These are phyloP conservation scores for Metarhizium rileyi DNA, from an alignment of 2,329 filamentous ascomycete genomes.

Conservation along the genomic window DNA sequence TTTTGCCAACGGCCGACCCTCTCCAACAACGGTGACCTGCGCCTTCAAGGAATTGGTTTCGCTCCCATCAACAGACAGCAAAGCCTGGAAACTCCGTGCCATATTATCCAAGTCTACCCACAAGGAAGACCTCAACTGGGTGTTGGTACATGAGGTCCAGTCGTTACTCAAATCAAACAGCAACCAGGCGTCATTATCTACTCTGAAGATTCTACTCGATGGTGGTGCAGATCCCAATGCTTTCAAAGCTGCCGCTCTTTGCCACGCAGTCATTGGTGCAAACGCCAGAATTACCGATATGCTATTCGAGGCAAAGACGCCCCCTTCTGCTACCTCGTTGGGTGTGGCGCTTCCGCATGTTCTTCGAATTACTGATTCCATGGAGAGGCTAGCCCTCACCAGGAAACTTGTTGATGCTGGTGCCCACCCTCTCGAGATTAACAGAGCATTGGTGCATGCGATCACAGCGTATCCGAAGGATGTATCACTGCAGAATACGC, in stretches of 20 bases:
- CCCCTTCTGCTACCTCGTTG: constrained; percentile 33
- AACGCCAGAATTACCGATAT: constrained; percentile 37
- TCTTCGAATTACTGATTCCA: constrained; percentile 38
- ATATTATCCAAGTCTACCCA: constrained; percentile 34
- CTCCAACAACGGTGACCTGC: constrained; percentile 29
- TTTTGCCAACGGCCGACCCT: constrained; percentile 35
- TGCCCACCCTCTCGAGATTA: constrained; percentile 36
- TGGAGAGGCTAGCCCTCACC: constrained; percentile 41
- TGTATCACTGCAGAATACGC: constrained; percentile 33
- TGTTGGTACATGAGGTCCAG: constrained; percentile 43
- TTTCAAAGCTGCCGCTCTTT: constrained; percentile 40
- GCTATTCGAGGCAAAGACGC: constrained; percentile 29
- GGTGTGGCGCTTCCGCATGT: constrained; percentile 42
- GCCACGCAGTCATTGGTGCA: constrained; percentile 37
- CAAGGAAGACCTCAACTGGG: constrained; percentile 31
- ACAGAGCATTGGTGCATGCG: constrained; percentile 41
- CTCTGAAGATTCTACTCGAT: constrained; percentile 36
- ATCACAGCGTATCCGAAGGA: constrained; percentile 39
- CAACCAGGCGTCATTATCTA: constrained; percentile 29
- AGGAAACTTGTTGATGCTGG: constrained; percentile 40
- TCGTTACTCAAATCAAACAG: constrained; percentile 25
- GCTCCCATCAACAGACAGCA: constrained; percentile 33
- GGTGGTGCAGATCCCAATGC: constrained; percentile 46
- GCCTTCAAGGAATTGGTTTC: constrained; percentile 34
- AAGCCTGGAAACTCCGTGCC: constrained; percentile 38